Percentiles rank a stretch among this genome's conserved stretches.
phyloP scores from a whole-genome alignment of 164 flowering plant species.

The Vitis rupestris region DNA sequence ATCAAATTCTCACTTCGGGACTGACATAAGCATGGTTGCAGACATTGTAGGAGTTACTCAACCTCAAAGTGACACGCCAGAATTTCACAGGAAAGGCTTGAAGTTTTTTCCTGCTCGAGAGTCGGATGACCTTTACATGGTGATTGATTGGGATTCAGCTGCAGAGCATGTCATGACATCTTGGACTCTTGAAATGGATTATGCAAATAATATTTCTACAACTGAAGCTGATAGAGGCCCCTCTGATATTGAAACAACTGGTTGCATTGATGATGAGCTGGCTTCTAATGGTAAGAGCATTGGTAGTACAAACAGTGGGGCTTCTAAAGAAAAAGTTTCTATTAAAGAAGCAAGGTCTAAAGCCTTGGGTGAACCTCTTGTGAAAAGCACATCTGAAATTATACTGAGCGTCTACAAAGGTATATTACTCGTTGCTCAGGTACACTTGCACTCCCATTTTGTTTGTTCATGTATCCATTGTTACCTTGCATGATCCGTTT shows the following conservation, averaged over 20 bases:
- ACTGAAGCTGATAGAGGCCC: slow-evolving; percentile 28
- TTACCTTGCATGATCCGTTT: too few species aligned
- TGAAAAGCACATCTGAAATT: slow-evolving; percentile 47
- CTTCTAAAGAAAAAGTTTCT: slow-evolving; percentile 29
- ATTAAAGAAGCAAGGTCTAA: slow-evolving; percentile 46
- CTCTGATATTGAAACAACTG: slow-evolving; percentile 32
- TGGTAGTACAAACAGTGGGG: slow-evolving; percentile 19
- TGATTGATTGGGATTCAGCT: slow-evolving; percentile 55
- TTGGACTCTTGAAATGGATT: slow-evolving; percentile 79
- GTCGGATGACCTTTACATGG: slow-evolving; percentile 85
- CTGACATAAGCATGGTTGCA: slow-evolving; percentile 52
- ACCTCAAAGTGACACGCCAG: slow-evolving; percentile 26
- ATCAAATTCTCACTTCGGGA: slow-evolving; percentile 35
- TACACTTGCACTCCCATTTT: too few species aligned
- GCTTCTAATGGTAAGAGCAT: slow-evolving; percentile 20
- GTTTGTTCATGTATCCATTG: too few species aligned
- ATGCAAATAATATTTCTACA: slow-evolving; percentile 29
- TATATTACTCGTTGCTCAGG: too few species aligned
- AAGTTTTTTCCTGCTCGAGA: slow-evolving; percentile 32
- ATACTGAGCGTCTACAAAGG: background rate
- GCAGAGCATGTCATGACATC: slow-evolving; percentile 35
- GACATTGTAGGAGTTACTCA: slow-evolving; percentile 38
- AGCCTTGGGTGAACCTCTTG: slow-evolving; percentile 39
- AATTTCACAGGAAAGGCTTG: slow-evolving; percentile 24
- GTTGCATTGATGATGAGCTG: slow-evolving; percentile 22